These are phyloP conservation scores for Starmera dryadoides DNA, from an alignment of 805 yeast species.

Conservation along the genomic window DNA sequence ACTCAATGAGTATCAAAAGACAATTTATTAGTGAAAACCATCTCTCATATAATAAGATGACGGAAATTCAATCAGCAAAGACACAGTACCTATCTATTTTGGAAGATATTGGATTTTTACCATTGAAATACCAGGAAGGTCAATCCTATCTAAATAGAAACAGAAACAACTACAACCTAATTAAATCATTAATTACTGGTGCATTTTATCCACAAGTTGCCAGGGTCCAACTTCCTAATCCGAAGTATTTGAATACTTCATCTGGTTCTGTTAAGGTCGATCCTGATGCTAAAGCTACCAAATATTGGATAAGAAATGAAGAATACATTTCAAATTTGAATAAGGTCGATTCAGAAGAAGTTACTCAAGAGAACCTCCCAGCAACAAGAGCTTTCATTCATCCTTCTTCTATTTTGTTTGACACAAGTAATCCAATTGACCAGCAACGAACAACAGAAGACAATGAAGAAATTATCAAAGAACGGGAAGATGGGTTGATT, in stretches of 20 bases:
- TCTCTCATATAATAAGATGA: slow-evolving; percentile 56
- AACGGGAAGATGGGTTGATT: slow-evolving; percentile 34
- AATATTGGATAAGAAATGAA: slow-evolving; percentile 67
- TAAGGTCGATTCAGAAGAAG: slow-evolving; percentile 6
- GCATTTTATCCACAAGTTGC: slow-evolving; percentile 81
- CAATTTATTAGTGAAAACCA: slow-evolving; percentile 48
- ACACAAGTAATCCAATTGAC: slow-evolving; percentile 28
- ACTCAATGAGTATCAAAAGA: slow-evolving; percentile 21
- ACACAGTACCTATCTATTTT: slow-evolving; percentile 64
- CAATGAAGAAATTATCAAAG: slow-evolving; percentile 17
- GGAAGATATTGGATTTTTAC: slow-evolving; percentile 72
- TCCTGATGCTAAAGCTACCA: slow-evolving; percentile 68
- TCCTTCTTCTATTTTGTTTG: slow-evolving; percentile 76
- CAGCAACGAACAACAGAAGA: slow-evolving; percentile 20
- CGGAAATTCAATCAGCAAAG: slow-evolving; percentile 66
- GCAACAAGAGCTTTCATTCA: slow-evolving; percentile 74
- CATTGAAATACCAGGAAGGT: slow-evolving; percentile 36
- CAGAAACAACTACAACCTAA: slow-evolving; percentile 37
- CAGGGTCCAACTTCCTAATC: slow-evolving; percentile 74
- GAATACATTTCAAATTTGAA: slow-evolving; percentile 26
- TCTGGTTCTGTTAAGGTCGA: slow-evolving; percentile 84
- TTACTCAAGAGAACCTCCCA: slow-evolving; percentile 31
- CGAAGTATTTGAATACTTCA: slow-evolving; percentile 60
- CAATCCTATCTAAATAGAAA: slow-evolving; percentile 42
- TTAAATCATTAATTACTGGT: slow-evolving; percentile 69